Evolutionary conservation across 2,329 filamentous ascomycete species (phyloP), one percentile per base, ranked within the genome.

Genomic region (Penicillium sp.): DNA sequence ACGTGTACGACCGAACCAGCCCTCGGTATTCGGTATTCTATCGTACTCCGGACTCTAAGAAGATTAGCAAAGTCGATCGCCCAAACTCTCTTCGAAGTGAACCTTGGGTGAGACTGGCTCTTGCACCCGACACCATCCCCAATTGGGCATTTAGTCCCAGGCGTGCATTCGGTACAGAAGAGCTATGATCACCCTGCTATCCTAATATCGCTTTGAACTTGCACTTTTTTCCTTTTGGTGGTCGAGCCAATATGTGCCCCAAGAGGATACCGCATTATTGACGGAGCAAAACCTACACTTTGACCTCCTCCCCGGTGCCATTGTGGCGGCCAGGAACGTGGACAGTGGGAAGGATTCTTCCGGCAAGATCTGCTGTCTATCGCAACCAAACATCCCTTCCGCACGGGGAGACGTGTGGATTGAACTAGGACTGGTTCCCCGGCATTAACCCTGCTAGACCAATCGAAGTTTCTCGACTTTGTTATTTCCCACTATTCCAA

Each of bases 301-400:
- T 22, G 59, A 55, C 55, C 56, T 56, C 53, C 21, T 22, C 49
- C 49, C 39, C 27, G 35, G 16, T 45, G 37, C 52, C 35, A 55
- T 44, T 47, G 52, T 55, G 54, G 57, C 58, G 52, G 26, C 43
- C 43, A 39, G 54, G 54, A 63, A 61, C 57, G 54, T 55, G 56
- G 56, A 41, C 45, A 39, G 13, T 22, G 35, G 29, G 19, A 16
- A 14, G 46, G 33, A 50, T 39, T 21, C 46, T 57, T 56, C 39
- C 21, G 61, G 63, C 31, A 63, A 60, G 63, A 64, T 64, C 63
- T 58, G 43, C 62, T 48, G 45, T 52, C 48, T 47, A 56, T 52
- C 47, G 26, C 37, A 52, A 33, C 39, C 24, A 31, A 43, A 43
- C 48, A 43, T 14, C 5, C 33, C n/a, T 55, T 48, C 48, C 27